Evolutionary conservation across 352 stramenopile species (phyloP), one percentile per base, ranked within the genome.

Genomic region (Pythium brachiatum): DNA sequence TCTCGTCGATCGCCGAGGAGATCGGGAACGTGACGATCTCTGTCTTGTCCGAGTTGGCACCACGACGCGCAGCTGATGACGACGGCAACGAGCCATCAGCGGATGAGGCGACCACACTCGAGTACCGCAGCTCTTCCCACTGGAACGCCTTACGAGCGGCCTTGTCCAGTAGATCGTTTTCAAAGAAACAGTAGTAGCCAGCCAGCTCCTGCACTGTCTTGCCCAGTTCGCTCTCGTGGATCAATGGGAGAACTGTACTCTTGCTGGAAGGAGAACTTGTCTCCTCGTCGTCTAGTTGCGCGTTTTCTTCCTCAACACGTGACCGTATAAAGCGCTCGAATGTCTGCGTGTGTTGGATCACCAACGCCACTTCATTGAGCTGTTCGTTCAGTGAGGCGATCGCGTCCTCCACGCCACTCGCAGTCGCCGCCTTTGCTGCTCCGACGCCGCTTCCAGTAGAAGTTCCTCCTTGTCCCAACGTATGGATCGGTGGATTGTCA

Each of bases 281-380:
- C 11, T 18, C 55, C 11, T 18, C 55, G 0, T 64, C 44, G 7
- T 52, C 21, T 15, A 3, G 43, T n/a, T 29, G 43, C 3, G 20
- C 7, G n/a, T 50, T 21, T 48, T 48, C 16, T 15, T 48, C 41
- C 26, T 52, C 62, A 26, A 89, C 74, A 15, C 85, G 77, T 7
- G 82, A 92, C 13, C 83, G 81, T 76, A 95, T 92, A 62, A 94
- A 95, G 9, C 87, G 85, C 64, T 95, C 87, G 63, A 89, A 95
- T 13, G 87, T 95, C 72, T 95, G 87, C 16, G 87, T 94, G 66
- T 95, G 86, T 46, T 95, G 87, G 53, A 95, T 89, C 32, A 95
- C 74, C 16, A 95, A 57, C 20, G 83, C 87, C 53, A 95, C 78
- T 68, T 95, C 87, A 68, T 95, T 93, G 27, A 95, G 71, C 62